Evolutionary conservation across 305 asterid genomes (phyloP), one percentile per base, ranked within the genome.

Genomic region (Fraxinus nigra): DNA sequence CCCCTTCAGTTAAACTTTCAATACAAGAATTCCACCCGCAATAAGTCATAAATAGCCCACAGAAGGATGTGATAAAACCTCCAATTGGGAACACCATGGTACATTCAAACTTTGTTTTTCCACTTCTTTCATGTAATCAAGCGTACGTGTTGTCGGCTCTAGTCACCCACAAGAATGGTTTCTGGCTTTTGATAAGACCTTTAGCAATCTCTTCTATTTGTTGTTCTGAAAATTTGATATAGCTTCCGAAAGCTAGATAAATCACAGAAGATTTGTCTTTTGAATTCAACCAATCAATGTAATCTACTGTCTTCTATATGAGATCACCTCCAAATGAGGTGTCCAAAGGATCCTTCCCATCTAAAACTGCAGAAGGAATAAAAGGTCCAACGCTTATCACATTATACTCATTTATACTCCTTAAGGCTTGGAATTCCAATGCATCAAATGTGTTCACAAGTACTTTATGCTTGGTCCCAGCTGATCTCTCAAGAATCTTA

Each of bases 211-310:
- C 87, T 14, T 43, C 89, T 82, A 84, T 51, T 74, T 78, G 89
- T 11, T 69, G 67, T 13, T 76, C 0, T 80, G 78, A 28, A 22
- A 35, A 30, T 30, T 30, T 30, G 2, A 30, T 1, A 30, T 30
- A 80, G 82, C 94, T 89, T 1, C 92, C 92, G 61, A 89, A 91
- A 5, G 94, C 86, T 18, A 87, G 40, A 76, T 91, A 89, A 10
- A 91, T 75, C 1, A 91, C 89, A 0, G 90, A 85, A n/a, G 3
- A 40, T 24, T 81, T 72, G 18, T 78, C 83, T 37, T 83, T 73
- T 0, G 85, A 80, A 32, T 91, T 82, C 78, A 91, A 13, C 85
- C 83, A 91, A 3, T 82, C 80, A 32, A 32, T 32, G 34, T 32
- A 32, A 32, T 32, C 34, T 32, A 32, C 74, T 3, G 78, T 13